Base-by-base conservation (phyloP, 1,284 basidiomycete species). In the Papiliotrema terrestris region DNA sequence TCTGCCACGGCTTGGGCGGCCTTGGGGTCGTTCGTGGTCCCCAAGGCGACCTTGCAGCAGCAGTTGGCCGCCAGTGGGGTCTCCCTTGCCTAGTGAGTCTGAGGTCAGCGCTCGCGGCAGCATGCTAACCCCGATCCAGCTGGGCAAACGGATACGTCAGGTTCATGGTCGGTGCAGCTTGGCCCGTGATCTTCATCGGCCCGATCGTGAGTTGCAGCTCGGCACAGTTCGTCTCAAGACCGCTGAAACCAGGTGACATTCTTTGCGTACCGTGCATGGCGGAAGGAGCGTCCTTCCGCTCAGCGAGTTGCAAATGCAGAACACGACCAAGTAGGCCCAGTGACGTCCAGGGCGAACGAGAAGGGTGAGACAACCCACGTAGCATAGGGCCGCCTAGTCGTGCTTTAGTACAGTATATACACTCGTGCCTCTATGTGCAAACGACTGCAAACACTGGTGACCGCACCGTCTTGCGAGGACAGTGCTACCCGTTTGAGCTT, bases 81-180 rank as follows among this genome's bases (percentile, higher is more conserved):
- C 6, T 32, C 29, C 11, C 29, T 32, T 11, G 5, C 29, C 6
- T 32, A 32, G 29, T 32, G 29, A 32, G 29, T 32, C 5, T 32
- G 6, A 11, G n/a, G n/a, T n/a, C n/a, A n/a, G n/a, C n/a, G n/a
- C n/a, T n/a, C n/a, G n/a, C n/a, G n/a, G n/a, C n/a, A n/a, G n/a
- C n/a, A n/a, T n/a, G n/a, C n/a, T n/a, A n/a, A n/a, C n/a, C n/a
- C n/a, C n/a, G 43, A 20, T n/a, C 4, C 46, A 58, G 57, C 53
- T 58, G 57, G 57, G 43, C 44, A 3, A 58, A 58, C 19, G 49
- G 29, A 32, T 58, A 58, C 32, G 57, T 58, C 25, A 55, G 46
- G 29, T 58, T 58, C 43, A 58, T 58, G 57, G 57, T 55, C n/a
- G 54, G 50, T 32, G 50, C 57, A 11, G 53, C 53, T 17, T 58